Conservation (phyloP, 805 yeast genomes). For the Yarrowia osloensis region DNA sequence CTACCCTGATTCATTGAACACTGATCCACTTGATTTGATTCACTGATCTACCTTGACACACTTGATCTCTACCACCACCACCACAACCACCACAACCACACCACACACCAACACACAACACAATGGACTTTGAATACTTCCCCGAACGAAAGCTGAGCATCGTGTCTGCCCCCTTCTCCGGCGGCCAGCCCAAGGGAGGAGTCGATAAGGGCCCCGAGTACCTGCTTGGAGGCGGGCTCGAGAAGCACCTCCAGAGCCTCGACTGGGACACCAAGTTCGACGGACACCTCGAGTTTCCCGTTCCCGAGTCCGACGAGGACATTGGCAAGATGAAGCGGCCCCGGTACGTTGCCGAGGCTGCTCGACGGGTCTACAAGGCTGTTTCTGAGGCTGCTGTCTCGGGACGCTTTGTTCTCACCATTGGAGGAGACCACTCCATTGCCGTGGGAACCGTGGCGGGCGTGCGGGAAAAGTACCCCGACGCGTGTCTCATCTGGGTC, state of each 20-base stretch:
- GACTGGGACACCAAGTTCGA: constrained; percentile 68
- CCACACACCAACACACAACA: constrained; percentile 9
- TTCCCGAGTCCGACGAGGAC: constrained; percentile 53
- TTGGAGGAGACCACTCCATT: constrained; percentile 97
- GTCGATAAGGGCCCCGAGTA: constrained; percentile 93
- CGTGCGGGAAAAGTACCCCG: constrained; percentile 73
- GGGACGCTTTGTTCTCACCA: constrained; percentile 68
- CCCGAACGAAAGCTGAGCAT: constrained; percentile 61
- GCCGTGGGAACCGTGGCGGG: constrained; percentile 93
- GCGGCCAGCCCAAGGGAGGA: constrained; percentile 93
- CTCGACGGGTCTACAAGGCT: constrained; percentile 61
- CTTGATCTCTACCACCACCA: background rate
- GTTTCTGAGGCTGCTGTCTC: constrained; percentile 55
- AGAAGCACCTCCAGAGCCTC: constrained; percentile 58
- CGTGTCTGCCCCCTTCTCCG: constrained; percentile 88
- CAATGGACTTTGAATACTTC: constrained; percentile 48
- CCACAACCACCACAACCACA: background rate
- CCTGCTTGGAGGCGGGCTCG: constrained; percentile 70
- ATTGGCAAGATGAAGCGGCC: constrained; percentile 68
- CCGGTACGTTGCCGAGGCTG: constrained; percentile 71
- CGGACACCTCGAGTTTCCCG: constrained; percentile 41
- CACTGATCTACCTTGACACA: background rate
- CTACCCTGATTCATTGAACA: too few relatives aligned
- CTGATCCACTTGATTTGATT: too few relatives aligned
- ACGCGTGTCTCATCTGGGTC: constrained; percentile 90